phyloP scores from a whole-genome alignment of 2,329 filamentous ascomycete species.

The Ceratocystis huliohia region DNA sequence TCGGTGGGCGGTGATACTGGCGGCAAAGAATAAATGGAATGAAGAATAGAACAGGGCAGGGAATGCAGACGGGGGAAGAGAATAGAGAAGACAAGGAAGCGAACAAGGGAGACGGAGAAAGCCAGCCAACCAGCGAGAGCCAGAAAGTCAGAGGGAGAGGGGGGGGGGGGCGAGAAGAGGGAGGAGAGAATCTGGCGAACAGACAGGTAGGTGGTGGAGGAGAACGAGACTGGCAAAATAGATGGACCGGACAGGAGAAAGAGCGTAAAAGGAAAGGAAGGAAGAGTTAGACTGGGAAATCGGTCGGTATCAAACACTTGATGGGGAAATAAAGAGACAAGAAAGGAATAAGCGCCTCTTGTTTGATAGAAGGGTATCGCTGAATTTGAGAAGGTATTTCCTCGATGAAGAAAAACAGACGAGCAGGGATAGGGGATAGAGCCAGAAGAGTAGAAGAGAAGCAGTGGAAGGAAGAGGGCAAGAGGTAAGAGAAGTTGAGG shows the following conservation, averaged over 20 bases:
- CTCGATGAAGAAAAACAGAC: slow-evolving; percentile 3
- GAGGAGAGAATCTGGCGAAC: neutral
- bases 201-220: neutral
- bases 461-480: neutral
- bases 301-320: neutral
- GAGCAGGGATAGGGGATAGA: neutral
- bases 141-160: neutral
- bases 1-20: neutral
- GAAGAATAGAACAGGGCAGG: too few relatives aligned
- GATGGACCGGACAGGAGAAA: neutral
- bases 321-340: slow-evolving; percentile 8
- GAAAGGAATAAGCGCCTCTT: slow-evolving; percentile 7
- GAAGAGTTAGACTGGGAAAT: neutral
- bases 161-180: neutral
- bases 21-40: neutral
- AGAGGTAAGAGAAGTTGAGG: neutral
- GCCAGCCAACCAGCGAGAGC: too few relatives aligned
- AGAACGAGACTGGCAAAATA: neutral
- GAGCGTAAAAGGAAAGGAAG: neutral
- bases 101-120: neutral
- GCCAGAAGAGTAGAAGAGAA: neutral
- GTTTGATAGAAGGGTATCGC: neutral
- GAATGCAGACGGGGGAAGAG: too few relatives aligned
- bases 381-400: neutral
- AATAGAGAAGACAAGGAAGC: neutral